Base-by-base conservation (phyloP, 495 filamentous ascomycete genomes). In the Pyronema domesticum region DNA sequence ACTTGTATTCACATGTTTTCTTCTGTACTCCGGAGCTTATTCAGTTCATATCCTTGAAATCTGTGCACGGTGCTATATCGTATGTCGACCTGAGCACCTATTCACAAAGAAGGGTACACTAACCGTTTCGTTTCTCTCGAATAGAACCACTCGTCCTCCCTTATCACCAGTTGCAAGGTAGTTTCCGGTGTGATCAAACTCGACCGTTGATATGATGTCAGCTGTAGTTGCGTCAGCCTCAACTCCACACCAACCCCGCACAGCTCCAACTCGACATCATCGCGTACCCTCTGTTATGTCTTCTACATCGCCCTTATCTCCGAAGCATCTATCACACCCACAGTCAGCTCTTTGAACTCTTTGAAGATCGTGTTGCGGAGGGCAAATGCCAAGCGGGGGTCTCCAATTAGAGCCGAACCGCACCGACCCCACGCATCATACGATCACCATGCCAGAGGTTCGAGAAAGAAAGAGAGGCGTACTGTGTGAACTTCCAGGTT, bases 401-500 rank as follows among this genome's bases (percentile, higher is more conserved):
- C 17, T 13, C 17, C 13, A n/a, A 43, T 13, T 17, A n/a, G 13
- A 43, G 39, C 17, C 13, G 39, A 17, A 6, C 17, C 17, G 39
- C 13, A 13, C 39, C 39, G 13, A 43, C 13, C 17, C 39, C 39
- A 17, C 30, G 30, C 39, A 53, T 15, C 17, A 39, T 43, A 42
- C 14, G 14, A 56, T 53, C 23, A 30, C 64, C 55, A 67, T 60
- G 46, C 54, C 33, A 46, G 10, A 53, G 53, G 46, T 55, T 47
- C 34, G 42, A 33, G 19, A 23, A 15, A 43, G 55, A 51, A 14
- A 37, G 34, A 42, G 23, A 14, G 46, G 55, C 93, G 78, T 79
- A 98, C 91, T 98, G 91, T 71, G 91, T 98, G 74, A 98, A 98
- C 77, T 96, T 96, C 91, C 91, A 96, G 70, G 89, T 95, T 64